phyloP scores from a whole-genome alignment of 768 basidiomycete genomes.

The Brasilioporus rufonigricans region DNA sequence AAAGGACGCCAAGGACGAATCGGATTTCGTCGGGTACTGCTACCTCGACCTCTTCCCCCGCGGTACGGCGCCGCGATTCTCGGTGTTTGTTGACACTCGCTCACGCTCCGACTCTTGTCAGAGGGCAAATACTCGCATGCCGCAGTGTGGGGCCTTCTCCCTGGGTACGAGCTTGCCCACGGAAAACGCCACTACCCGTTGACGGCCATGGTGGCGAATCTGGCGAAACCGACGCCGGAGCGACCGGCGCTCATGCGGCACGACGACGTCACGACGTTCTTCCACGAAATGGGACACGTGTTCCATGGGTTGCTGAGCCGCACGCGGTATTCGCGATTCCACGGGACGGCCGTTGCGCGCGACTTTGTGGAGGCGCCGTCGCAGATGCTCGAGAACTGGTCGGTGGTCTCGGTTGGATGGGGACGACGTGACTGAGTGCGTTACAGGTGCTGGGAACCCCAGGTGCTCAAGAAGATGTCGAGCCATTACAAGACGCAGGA shows the following conservation, averaged over 20 bases:
- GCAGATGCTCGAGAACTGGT: conserved; percentile 94
- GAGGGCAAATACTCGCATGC: conserved; percentile 84
- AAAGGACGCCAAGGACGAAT: conserved; percentile 63
- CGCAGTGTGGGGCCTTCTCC: conserved; percentile 75
- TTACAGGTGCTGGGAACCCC: conserved; percentile 75
- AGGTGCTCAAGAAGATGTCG: conserved; percentile 74
- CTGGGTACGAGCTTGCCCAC: conserved; percentile 57
- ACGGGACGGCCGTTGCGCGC: conserved; percentile 75
- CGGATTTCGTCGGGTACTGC: conserved; percentile 80
- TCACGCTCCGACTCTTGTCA: conserved; percentile 24
- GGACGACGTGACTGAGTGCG: background rate
- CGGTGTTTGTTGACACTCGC: background rate
- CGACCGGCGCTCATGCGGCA: conserved; percentile 86
- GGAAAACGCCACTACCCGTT: conserved; percentile 71
- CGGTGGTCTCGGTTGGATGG: conserved; percentile 2
- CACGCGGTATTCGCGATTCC: conserved; percentile 75
- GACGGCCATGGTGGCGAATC: conserved; percentile 86
- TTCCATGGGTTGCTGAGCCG: conserved; percentile 68
- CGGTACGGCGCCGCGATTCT: conserved; percentile 38
- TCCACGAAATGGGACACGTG: conserved; percentile 86
- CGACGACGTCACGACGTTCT: conserved; percentile 85
- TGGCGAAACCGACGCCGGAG: conserved; percentile 79
- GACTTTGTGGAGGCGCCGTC: conserved; percentile 91
- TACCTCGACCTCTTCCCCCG: conserved; percentile 88
- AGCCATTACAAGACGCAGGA: conserved; percentile 75